Conservation (phyloP, 768 basidiomycete species). For the Russula brevipes region DNA sequence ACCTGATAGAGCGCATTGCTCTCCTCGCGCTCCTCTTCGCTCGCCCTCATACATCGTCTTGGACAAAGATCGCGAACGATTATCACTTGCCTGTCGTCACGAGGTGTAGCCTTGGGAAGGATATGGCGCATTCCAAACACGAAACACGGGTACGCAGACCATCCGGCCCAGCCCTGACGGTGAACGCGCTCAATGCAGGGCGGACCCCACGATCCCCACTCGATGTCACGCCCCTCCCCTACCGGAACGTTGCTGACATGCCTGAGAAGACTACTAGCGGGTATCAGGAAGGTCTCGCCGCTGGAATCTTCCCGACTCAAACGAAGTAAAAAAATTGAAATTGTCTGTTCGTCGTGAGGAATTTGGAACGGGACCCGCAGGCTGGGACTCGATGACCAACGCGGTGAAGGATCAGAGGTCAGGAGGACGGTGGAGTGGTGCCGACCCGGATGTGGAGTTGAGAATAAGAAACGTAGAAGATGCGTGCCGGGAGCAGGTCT, state of each 20-base stretch:
- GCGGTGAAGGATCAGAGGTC: conserved; percentile 16
- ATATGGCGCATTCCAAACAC: conserved; percentile 23
- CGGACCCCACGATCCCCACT: conserved; percentile 17
- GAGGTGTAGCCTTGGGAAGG: background rate
- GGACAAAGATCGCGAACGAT: conserved; percentile 21
- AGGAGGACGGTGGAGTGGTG: background rate
- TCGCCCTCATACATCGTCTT: conserved; percentile 9
- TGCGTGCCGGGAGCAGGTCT: background rate
- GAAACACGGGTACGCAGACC: conserved; percentile 16
- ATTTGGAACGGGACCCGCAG: conserved; percentile 30
- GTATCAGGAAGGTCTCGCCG: conserved; percentile 8
- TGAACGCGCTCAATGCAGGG: background rate
- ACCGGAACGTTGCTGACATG: background rate
- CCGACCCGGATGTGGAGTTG: background rate
- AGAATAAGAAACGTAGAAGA: conserved; percentile 12
- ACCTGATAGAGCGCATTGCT: conserved; percentile 3
- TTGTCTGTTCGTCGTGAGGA: conserved; percentile 8
- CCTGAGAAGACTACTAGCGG: conserved; percentile 10
- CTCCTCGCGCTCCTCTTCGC: conserved; percentile 14
- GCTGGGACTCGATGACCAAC: conserved; percentile 2
- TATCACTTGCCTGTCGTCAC: background rate
- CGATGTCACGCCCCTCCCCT: background rate
- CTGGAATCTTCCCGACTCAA: background rate
- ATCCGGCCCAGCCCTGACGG: background rate
- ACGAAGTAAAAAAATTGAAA: conserved; percentile 4